phyloP scores from a whole-genome alignment of 2,329 filamentous ascomycete genomes.

The Lithohypha guttulata region DNA sequence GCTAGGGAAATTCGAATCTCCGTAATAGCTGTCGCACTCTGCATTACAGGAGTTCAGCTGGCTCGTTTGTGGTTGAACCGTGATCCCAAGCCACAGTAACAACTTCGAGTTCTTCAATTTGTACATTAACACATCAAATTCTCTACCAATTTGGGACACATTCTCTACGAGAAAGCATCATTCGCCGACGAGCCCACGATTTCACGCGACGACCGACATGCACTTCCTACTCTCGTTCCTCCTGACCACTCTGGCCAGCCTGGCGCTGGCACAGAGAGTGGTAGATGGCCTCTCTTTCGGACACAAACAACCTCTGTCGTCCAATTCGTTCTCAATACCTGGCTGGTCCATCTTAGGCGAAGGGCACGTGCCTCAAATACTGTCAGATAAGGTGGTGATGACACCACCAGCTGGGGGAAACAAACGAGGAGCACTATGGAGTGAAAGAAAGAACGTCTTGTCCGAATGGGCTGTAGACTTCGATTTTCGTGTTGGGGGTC shows the following conservation, averaged over 20 bases:
- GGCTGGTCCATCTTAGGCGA: conserved; percentile 47
- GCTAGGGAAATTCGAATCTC: conserved; percentile 42
- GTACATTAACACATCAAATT: too few relatives aligned
- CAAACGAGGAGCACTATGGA: conserved; percentile 74
- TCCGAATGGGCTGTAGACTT: conserved; percentile 73
- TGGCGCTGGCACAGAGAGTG: conserved; percentile 16
- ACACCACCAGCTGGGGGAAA: conserved; percentile 82
- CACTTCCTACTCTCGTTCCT: not conserved
- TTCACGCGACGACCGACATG: not conserved
- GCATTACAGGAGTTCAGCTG: conserved; percentile 27
- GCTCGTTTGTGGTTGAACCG: conserved; percentile 6
- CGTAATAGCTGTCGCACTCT: conserved; percentile 40
- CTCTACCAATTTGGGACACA: too few relatives aligned
- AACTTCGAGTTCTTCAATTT: too few relatives aligned
- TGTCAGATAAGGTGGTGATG: conserved; percentile 85
- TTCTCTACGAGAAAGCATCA: too few relatives aligned
- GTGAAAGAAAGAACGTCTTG: conserved; percentile 43
- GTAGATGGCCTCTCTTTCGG: conserved; percentile 22
- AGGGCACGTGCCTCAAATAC: conserved; percentile 46
- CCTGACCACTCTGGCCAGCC: conserved; percentile 12
- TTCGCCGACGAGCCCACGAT: too few relatives aligned
- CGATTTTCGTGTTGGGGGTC: conserved; percentile 76
- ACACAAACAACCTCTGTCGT: conserved; percentile 43
- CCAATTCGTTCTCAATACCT: conserved; percentile 38
- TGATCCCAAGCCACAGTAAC: conserved; percentile 2